phyloP scores from a whole-genome alignment of 768 basidiomycete genomes.

The Suillus alpinus region DNA sequence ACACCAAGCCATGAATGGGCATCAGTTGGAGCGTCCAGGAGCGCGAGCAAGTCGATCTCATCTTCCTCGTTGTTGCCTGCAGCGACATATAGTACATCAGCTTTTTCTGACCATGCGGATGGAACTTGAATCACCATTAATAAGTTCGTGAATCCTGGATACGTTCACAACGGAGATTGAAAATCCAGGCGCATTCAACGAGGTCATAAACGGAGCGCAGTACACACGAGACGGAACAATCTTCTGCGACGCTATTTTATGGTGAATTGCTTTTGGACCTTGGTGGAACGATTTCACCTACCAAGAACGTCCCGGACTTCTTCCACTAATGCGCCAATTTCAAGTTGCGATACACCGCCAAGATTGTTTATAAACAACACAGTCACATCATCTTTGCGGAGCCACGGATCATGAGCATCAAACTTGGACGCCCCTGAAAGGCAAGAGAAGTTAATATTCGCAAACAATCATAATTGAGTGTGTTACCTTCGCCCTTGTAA shows the following conservation, averaged over 20 bases:
- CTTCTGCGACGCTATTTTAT: conserved; percentile 20
- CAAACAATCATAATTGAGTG: not conserved
- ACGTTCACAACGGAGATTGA: conserved; percentile 51
- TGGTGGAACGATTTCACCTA: conserved; percentile 20
- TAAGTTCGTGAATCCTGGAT: conserved; percentile 23
- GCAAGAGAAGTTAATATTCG: not conserved
- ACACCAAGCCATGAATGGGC: conserved; percentile 41
- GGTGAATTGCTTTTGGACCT: not conserved
- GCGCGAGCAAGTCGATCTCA: conserved; percentile 22
- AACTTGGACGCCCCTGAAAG: not conserved
- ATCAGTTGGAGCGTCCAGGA: conserved; percentile 43
- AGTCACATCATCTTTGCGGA: conserved; percentile 26
- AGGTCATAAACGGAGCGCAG: conserved; percentile 53
- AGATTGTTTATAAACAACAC: conserved; percentile 56
- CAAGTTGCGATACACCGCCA: conserved; percentile 49
- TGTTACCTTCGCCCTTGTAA: not conserved
- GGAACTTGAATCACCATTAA: conserved; percentile 7
- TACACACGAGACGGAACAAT: conserved; percentile 43
- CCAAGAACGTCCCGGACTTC: conserved; percentile 43
- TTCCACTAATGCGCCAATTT: conserved; percentile 49
- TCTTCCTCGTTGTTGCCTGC: conserved; percentile 1
- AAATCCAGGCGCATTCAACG: conserved; percentile 59
- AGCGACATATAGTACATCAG: not conserved
- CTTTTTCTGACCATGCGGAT: not conserved
- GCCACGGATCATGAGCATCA: conserved; percentile 9